Percentiles rank a stretch among this genome's conserved stretches.
phyloP scores from a whole-genome alignment of 2,329 filamentous ascomycete species.

The Pseudogymnoascus pannorum region DNA sequence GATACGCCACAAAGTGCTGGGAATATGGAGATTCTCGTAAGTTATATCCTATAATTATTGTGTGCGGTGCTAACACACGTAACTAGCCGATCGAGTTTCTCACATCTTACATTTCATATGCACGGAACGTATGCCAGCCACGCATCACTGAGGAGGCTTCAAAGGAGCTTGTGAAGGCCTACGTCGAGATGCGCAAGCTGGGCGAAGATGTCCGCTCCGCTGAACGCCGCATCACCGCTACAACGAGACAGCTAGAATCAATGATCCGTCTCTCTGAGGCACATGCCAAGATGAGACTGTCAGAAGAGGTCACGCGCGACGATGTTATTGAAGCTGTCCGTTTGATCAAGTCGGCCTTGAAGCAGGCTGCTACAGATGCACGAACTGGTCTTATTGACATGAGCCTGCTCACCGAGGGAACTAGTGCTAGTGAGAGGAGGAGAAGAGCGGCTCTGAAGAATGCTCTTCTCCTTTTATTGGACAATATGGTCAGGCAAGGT shows the following conservation, averaged over 20 bases:
- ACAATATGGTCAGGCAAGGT: constrained; percentile 67
- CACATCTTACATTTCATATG: constrained; percentile 95
- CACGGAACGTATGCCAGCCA: constrained; percentile 78
- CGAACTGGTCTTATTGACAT: constrained; percentile 92
- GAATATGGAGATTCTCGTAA: constrained; percentile 70
- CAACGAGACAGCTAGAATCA: constrained; percentile 89
- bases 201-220: constrained; percentile 79
- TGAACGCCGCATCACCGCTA: constrained; percentile 95
- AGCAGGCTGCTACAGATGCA: constrained; percentile 92
- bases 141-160: constrained; percentile 71
- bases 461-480: constrained; percentile 65
- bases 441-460: constrained; percentile 77
- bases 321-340: constrained; percentile 90
- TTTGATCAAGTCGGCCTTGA: constrained; percentile 86
- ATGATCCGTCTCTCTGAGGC: constrained; percentile 98
- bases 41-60: constrained; percentile 28
- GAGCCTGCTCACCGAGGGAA: constrained; percentile 91
- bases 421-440: constrained; percentile 76
- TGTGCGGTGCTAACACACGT: constrained; percentile 25
- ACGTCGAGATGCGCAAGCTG: constrained; percentile 91
- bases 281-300: constrained; percentile 95
- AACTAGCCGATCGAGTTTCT: constrained; percentile 82
- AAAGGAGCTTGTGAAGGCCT: constrained; percentile 76
- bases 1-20: constrained; percentile 78
- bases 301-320: constrained; percentile 62